phyloP scores from a whole-genome alignment of 495 filamentous ascomycete species.

The Aspergillus incahuasiensis region DNA sequence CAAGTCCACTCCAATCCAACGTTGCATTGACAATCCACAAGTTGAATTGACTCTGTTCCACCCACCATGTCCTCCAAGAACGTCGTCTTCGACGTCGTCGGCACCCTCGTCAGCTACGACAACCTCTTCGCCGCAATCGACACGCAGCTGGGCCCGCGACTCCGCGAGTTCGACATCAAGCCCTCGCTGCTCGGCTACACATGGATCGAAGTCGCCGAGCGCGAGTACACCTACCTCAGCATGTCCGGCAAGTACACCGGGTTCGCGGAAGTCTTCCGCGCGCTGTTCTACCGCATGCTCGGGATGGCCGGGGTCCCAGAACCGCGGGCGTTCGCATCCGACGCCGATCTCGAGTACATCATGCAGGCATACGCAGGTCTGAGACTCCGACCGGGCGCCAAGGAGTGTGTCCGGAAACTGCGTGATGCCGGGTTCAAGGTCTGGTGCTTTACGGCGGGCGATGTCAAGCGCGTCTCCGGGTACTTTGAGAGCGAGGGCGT shows the following conservation, averaged over 20 bases:
- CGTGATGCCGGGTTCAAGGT: constrained; percentile 36
- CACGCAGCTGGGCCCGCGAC: constrained; percentile 25
- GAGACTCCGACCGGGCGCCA: constrained; percentile 25
- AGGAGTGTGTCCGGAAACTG: constrained; percentile 33
- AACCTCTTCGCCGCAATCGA: constrained; percentile 29
- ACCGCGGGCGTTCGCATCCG: constrained; percentile 27
- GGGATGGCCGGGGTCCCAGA: constrained; percentile 26
- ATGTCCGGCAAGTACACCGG: constrained; percentile 28
- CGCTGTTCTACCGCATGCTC: constrained; percentile 36
- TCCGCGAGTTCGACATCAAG: constrained; percentile 33
- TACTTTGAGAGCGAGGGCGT: constrained; percentile 34
- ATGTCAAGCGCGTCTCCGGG: constrained; percentile 29
- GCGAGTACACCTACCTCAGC: constrained; percentile 38
- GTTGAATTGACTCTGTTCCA: not conserved
- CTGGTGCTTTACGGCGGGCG: constrained; percentile 40
- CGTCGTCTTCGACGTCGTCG: constrained; percentile 41
- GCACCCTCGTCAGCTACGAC: constrained; percentile 34
- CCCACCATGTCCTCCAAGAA: constrained; percentile 21
- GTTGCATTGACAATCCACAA: not conserved
- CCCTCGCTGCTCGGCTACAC: constrained; percentile 30
- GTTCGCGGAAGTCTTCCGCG: constrained; percentile 28
- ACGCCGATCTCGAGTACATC: constrained; percentile 27
- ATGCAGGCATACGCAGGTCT: constrained; percentile 26
- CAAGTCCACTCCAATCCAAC: too few relatives aligned
- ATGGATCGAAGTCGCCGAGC: constrained; percentile 41